Evolutionary conservation across 2,329 filamentous ascomycete species (phyloP), one percentile per base, ranked within the genome.

Genomic region (Diaporthe citrichinensis): DNA sequence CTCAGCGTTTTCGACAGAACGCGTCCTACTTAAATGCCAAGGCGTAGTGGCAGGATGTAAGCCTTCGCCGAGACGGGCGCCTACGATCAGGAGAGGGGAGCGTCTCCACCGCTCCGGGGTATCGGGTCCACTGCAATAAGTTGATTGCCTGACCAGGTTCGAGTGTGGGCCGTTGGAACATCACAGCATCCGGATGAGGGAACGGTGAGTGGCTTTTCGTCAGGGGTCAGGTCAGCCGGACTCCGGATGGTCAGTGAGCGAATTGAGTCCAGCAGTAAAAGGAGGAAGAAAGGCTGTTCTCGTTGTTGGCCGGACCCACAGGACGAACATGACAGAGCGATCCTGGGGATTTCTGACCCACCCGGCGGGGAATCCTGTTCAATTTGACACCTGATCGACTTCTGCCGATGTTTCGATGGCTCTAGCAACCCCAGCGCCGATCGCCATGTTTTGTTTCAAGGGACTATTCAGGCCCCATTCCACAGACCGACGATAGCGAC

Each of bases 361-460:
- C 65, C 31, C 2, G 65, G 34, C 49, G 31, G 65, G 65, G 31
- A 68, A 17, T 68, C 46, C 53, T 68, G 65, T 53, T 68, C 65
- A 68, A 68, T 28, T 39, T 55, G 65, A 68, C 65, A 53, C 65
- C 46, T 68, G 62, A 68, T 68, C 62, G 44, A 51, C 62, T 65
- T 49, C 9, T 46, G 41, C 25, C 6, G 9, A 65, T 65, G 41
- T 46, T 65, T 65, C 61, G 61, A 25, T 28, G 25, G 44, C 44
- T 51, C 28, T 36, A 9, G 10, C 34, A 17, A 36, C 23, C 46
- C 65, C 46, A 20, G 65, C 46, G 46, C 14, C 14, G 46, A 68
- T 68, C 46, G 17, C 44, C 46, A n/a, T 68, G 62, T 68, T 53
- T 53, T 53, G 46, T 68, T 53, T 53, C 46, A 68, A 53, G 31